phyloP scores from a whole-genome alignment of 129 eudicot species.

The Flaveria sonorensis region DNA sequence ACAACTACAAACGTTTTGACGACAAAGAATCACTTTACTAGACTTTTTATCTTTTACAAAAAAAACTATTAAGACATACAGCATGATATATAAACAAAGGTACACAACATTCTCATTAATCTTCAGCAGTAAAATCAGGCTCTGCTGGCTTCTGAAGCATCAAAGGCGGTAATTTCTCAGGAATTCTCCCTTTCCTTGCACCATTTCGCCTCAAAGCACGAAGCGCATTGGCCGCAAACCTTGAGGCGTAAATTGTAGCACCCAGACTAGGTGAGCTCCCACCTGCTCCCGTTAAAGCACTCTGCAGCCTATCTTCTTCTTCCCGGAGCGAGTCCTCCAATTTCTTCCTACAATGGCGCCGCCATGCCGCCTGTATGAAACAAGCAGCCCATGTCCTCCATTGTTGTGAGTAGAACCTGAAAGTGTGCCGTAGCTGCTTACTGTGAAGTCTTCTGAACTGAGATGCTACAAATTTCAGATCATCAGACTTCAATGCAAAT shows the following conservation, averaged over 20 bases:
- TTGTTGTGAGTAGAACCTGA: slow-evolving; percentile 89
- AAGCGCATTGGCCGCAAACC: slow-evolving; percentile 91
- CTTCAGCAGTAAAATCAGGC: slow-evolving; percentile 93
- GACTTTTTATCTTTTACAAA: not conserved
- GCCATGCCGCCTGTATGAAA: slow-evolving; percentile 98
- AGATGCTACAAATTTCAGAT: slow-evolving; percentile 89
- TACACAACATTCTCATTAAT: slow-evolving; percentile 32
- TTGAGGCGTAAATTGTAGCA: slow-evolving; percentile 84
- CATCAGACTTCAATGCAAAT: slow-evolving; percentile 82
- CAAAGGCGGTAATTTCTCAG: slow-evolving; percentile 76
- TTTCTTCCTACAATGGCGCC: slow-evolving; percentile 74
- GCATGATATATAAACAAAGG: slow-evolving; percentile 2
- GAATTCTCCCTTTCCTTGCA: slow-evolving; percentile 65
- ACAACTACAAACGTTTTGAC: not conserved
- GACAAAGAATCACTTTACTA: not conserved
- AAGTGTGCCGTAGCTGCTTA: slow-evolving; percentile 93
- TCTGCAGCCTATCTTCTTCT: slow-evolving; percentile 80
- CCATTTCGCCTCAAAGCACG: slow-evolving; percentile 64
- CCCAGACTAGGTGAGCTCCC: slow-evolving; percentile 86
- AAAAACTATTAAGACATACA: slow-evolving; percentile 26
- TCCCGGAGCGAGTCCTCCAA: slow-evolving; percentile 75
- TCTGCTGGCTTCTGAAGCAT: slow-evolving; percentile 97
- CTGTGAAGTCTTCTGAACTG: slow-evolving; percentile 93
- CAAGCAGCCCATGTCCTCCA: slow-evolving; percentile 99
- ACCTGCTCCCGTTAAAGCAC: slow-evolving; percentile 62